phyloP scores from a whole-genome alignment of 441 rosid species.

The Mallotus japonicus region DNA sequence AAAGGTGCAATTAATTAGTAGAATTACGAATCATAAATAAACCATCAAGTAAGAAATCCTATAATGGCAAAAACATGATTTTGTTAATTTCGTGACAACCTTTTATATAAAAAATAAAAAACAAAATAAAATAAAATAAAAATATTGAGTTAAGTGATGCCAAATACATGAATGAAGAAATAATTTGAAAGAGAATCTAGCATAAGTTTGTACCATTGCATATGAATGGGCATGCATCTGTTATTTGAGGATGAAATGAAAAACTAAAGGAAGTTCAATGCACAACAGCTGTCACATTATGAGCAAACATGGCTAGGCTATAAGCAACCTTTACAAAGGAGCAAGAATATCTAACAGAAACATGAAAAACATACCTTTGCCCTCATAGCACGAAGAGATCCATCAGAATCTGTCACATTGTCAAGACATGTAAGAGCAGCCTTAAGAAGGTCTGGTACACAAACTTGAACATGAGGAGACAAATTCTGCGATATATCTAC shows the following conservation, averaged over 20 bases:
- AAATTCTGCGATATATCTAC: constrained; percentile 56
- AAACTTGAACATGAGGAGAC: constrained; percentile 79
- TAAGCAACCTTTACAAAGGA: background rate
- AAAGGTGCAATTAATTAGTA: background rate
- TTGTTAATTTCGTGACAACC: background rate
- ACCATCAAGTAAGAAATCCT: background rate
- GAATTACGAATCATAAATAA: too few species aligned
- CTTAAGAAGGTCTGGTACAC: constrained; percentile 83
- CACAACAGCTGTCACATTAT: background rate
- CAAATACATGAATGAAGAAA: background rate
- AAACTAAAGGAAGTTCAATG: background rate
- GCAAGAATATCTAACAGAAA: background rate
- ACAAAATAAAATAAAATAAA: too few species aligned
- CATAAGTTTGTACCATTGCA: background rate
- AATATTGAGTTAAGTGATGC: background rate
- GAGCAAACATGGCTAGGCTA: background rate
- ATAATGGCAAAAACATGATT: background rate
- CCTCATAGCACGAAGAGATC: constrained; percentile 84
- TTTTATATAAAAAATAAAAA: background rate
- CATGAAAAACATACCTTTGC: constrained; percentile 58
- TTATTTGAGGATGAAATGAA: too few species aligned
- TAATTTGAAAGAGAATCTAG: background rate
- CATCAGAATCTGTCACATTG: constrained; percentile 81
- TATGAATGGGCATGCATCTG: background rate
- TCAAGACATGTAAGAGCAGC: constrained; percentile 81